These are phyloP conservation scores for Fusarium sp. DNA, from an alignment of 2,329 filamentous ascomycete genomes.

Conservation along the genomic window DNA sequence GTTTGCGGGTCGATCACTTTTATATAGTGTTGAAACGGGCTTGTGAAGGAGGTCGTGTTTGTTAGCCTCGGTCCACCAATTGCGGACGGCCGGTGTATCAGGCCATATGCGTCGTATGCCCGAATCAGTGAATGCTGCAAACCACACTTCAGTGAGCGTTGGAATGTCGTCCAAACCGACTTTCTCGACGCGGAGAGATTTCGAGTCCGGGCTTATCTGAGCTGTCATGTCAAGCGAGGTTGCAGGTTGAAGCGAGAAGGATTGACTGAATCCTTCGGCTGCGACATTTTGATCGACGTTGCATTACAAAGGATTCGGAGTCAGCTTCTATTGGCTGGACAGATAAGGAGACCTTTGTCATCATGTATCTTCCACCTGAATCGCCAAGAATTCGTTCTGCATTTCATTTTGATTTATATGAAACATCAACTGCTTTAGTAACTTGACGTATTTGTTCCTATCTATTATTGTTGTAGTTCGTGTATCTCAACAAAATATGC, in stretches of 20 bases:
- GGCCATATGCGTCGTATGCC: conserved; percentile 29
- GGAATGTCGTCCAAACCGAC: conserved; percentile 18
- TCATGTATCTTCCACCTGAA: not conserved
- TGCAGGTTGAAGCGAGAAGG: not conserved
- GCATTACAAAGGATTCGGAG: not conserved
- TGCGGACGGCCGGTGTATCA: conserved; percentile 29
- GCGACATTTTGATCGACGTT: not conserved
- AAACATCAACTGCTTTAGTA: not conserved
- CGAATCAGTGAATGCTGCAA: conserved; percentile 27
- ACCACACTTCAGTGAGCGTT: conserved; percentile 31
- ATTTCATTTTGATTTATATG: not conserved
- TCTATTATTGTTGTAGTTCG: not conserved
- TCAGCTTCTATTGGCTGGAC: not conserved
- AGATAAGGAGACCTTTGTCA: conserved; percentile 2
- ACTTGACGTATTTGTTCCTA: not conserved
- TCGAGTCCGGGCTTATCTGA: not conserved
- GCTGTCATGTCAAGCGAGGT: not conserved
- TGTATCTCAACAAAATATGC: not conserved
- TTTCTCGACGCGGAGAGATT: conserved; percentile 4
- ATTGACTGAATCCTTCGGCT: not conserved
- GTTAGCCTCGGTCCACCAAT: conserved; percentile 37
- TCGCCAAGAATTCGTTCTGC: not conserved
- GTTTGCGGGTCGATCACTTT: conserved; percentile 31
- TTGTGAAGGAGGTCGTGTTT: conserved; percentile 25
- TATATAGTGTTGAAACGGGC: conserved; percentile 33